Base-by-base conservation (phyloP, 345 rosid genomes). In the Pistacia vera region DNA sequence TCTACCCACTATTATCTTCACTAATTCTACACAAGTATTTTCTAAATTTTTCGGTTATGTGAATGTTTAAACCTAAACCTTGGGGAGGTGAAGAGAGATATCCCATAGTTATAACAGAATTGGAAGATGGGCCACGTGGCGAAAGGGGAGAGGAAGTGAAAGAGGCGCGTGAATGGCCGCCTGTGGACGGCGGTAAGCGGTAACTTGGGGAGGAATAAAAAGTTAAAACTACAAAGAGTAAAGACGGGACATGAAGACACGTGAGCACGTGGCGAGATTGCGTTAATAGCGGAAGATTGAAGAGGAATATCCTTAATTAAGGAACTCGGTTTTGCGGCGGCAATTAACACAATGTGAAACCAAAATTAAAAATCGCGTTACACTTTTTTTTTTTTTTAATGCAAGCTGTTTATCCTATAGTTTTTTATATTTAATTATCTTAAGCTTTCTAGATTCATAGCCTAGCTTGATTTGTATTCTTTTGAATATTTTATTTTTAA, bases 201-300 rank as follows among this genome's bases (percentile, higher is more conserved):
- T 44, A n/a, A 30, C 63, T 70, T 59, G 28, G 52, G 73, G 38
- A 13, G 35, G 22, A 73, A 22, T 22, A 22, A 22, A 22, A 22
- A 22, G 25, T 22, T 22, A 22, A 22, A 22, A 22, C 25, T 22
- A 22, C 0, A 30, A 30, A 2, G 33, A 30, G 68, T 48, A 75
- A 70, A 60, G 84, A 73, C 81, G 71, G 57, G 52, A 81, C 83
- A 79, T 73, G 90, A 82, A 13, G 83, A 68, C 86, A 73, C 72
- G 87, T 81, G 88, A 68, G 73, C 84, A 72, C 83, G 82, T 85
- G 89, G 74, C 79, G 44, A 77, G 83, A 55, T 20, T 71, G 80
- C 77, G 79, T 74, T 57, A 78, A 66, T 75, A 57, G 62, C 80
- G 84, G 82, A 12, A 11, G n/a, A 48, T 41, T 5, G 17, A 30